Conservation (phyloP, 2,329 filamentous ascomycete species). For the Colletotrichum gigasporum region DNA sequence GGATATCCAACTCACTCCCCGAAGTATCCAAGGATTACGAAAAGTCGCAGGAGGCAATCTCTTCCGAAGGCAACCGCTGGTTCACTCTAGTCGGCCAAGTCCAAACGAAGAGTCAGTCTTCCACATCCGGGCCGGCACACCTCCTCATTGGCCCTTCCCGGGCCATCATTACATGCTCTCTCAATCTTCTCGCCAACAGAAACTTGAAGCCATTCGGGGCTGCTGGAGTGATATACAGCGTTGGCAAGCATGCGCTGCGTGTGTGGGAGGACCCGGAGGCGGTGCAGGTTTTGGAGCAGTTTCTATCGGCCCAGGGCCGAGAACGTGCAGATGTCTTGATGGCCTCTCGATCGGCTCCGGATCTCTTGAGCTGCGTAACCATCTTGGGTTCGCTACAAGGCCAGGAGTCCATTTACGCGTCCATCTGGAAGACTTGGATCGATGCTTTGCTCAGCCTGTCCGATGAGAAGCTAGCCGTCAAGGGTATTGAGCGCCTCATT, state of each 20-base stretch:
- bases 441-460: conserved; percentile 48
- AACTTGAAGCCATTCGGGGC: conserved; percentile 68
- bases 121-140: conserved; percentile 17
- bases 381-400: conserved; percentile 56
- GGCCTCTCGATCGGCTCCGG: conserved; percentile 72
- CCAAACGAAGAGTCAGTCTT: conserved; percentile 40
- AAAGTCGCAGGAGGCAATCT: conserved; percentile 75
- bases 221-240: conserved; percentile 52
- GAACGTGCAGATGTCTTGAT: conserved; percentile 68
- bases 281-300: conserved; percentile 47
- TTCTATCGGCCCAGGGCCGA: conserved; percentile 60
- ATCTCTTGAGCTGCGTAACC: conserved; percentile 73
- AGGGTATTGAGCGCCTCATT: conserved; percentile 55
- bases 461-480: conserved; percentile 40
- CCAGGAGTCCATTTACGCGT: conserved; percentile 47
- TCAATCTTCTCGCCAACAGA: conserved; percentile 56
- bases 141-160: conserved; percentile 42
- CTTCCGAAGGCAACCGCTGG: conserved; percentile 74
- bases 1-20: conserved; percentile 79
- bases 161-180: conserved; percentile 37
- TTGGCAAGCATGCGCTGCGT: conserved; percentile 42
- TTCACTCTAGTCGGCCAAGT: conserved; percentile 65
- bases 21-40: conserved; percentile 83
- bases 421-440: conserved; percentile 56
- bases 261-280: conserved; percentile 48